Evolutionary conservation across 768 basidiomycete genomes (phyloP).

Genomic region (Lyophyllum decastes): DNA sequence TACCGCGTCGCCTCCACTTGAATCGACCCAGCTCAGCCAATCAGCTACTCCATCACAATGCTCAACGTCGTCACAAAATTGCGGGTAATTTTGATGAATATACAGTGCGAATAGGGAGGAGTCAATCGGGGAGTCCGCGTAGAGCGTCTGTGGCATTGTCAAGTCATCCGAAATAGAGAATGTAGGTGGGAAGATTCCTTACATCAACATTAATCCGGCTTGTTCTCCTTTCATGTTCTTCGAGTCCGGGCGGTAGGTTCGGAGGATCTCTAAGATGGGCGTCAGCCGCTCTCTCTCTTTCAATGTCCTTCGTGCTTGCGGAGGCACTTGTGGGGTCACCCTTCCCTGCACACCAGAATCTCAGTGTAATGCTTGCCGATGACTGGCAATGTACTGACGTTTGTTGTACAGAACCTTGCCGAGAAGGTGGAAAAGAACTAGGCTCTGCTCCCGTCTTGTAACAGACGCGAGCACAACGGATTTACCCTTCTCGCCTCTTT

Average conservation of each 20-base stretch:
- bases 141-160: conserved; percentile 36
- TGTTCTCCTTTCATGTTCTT: conserved; percentile 58
- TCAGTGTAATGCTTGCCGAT: neutral
- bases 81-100: conserved; percentile 91
- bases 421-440: conserved; percentile 88
- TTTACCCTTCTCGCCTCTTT: conserved; percentile 25
- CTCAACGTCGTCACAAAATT: conserved; percentile 79
- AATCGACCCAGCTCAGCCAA: conserved; percentile 77
- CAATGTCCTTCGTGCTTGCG: conserved; percentile 61
- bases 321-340: conserved; percentile 64
- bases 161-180: neutral
- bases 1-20: conserved; percentile 64
- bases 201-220: conserved; percentile 83
- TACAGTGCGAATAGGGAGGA: conserved; percentile 87
- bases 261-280: conserved; percentile 53
- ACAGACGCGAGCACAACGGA: conserved; percentile 65
- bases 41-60: conserved; percentile 72
- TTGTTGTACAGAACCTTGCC: conserved; percentile 97
- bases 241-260: conserved; percentile 59
- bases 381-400: conserved; percentile 47
- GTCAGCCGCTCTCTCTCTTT: conserved; percentile 61
- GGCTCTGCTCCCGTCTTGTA: conserved; percentile 80
- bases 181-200: conserved; percentile 13
- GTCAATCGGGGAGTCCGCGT: conserved; percentile 88
- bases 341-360: conserved; percentile 53